Conservation (phyloP, 2,329 filamentous ascomycete genomes). For the Exophiala phaeomuriformis region DNA sequence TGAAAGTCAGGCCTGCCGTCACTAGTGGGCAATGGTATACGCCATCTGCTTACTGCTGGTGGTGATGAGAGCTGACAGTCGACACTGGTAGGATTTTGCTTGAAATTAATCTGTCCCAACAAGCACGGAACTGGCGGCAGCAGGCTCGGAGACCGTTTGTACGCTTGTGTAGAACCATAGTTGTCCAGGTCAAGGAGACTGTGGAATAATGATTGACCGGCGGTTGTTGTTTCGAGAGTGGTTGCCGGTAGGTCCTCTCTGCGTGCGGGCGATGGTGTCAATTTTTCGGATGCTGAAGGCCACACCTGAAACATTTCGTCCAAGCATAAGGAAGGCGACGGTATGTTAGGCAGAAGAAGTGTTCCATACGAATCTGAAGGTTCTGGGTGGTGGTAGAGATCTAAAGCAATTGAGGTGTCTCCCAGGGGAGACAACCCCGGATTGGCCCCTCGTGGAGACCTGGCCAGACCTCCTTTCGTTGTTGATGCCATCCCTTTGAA, state of each 20-base stretch:
- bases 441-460: conserved; percentile 1
- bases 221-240: not conserved
- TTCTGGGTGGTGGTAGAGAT: conserved; percentile 2
- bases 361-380: conserved; percentile 2
- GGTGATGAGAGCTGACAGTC: conserved; percentile 13
- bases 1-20: too few species aligned
- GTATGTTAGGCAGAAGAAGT: conserved; percentile 12
- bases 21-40: not conserved
- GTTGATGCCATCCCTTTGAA: conserved; percentile 7
- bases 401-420: not conserved
- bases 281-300: not conserved
- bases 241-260: not conserved
- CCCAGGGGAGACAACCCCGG: not conserved
- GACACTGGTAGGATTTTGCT: conserved; percentile 2
- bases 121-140: conserved; percentile 13
- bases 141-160: conserved; percentile 5
- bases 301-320: conserved; percentile 17
- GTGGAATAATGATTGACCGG: conserved; percentile 3
- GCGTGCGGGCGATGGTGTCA: not conserved
- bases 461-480: not conserved
- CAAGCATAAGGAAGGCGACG: conserved; percentile 11
- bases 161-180: conserved; percentile 3
- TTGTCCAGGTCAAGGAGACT: conserved; percentile 3
- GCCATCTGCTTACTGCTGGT: not conserved
- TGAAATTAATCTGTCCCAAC: not conserved